phyloP scores from a whole-genome alignment of 805 yeast genomes.

The Pichia californica region DNA sequence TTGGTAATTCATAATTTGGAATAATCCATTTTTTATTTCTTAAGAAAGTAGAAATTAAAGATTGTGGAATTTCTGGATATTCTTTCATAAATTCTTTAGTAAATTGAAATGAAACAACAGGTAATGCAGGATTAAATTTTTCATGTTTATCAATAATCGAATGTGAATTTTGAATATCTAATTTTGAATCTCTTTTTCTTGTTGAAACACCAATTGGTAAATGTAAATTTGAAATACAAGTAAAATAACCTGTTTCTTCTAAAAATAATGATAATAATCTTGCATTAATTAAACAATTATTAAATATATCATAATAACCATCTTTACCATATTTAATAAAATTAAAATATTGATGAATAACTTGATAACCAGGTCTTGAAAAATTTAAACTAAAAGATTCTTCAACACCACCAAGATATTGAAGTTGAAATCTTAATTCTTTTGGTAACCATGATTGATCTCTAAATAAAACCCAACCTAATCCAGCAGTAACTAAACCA shows the following conservation, averaged over 20 bases:
- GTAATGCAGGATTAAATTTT: conserved; percentile 67
- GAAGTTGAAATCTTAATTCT: conserved; percentile 66
- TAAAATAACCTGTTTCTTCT: conserved; percentile 61
- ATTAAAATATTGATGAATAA: conserved; percentile 80
- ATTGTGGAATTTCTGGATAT: conserved; percentile 81
- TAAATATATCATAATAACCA: conserved; percentile 65
- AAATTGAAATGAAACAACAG: conserved; percentile 83
- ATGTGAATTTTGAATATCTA: conserved; percentile 7
- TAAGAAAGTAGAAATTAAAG: conserved; percentile 61
- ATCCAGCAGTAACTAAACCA: conserved; percentile 85
- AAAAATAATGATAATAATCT: conserved; percentile 56
- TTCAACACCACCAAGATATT: conserved; percentile 83
- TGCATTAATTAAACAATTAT: conserved; percentile 62
- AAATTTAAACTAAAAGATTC: conserved; percentile 83
- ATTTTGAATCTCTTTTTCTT: conserved; percentile 20
- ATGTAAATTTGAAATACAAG: conserved; percentile 73
- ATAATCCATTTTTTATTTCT: conserved; percentile 81
- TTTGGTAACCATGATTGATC: conserved; percentile 58
- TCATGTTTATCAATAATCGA: conserved; percentile 29
- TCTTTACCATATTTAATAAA: conserved; percentile 61
- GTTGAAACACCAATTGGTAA: conserved; percentile 39
- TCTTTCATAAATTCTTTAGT: conserved; percentile 47
- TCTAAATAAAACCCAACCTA: conserved; percentile 90
- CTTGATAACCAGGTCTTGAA: conserved; percentile 90
- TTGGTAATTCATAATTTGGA: conserved; percentile 82